phyloP scores from a whole-genome alignment of 805 yeast species.

The Wickerhamiella nectarea region DNA sequence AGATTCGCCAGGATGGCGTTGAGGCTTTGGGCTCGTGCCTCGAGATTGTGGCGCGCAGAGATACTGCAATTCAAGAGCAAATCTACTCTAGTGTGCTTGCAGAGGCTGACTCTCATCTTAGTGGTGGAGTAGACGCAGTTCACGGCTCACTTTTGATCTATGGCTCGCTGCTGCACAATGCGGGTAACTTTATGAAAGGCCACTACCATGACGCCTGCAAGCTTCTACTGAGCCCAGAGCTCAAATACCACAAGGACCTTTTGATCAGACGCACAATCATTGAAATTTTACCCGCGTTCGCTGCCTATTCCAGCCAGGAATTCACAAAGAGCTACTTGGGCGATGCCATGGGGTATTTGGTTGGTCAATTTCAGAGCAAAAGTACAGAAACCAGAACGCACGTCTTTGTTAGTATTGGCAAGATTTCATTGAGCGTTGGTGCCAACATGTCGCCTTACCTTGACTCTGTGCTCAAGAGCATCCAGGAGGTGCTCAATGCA shows the following conservation, averaged over 20 bases:
- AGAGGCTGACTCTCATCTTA: conserved; percentile 37
- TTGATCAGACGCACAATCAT: conserved; percentile 77
- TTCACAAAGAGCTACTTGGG: conserved; percentile 76
- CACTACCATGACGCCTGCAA: conserved; percentile 69
- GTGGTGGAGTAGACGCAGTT: conserved; percentile 53
- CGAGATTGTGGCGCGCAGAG: conserved; percentile 67
- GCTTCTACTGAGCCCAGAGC: conserved; percentile 38
- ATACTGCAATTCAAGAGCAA: conserved; percentile 48
- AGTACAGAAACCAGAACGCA: conserved; percentile 63
- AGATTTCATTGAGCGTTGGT: conserved; percentile 62
- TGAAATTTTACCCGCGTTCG: conserved; percentile 66
- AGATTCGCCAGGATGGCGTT: conserved; percentile 75
- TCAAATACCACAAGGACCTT: conserved; percentile 63
- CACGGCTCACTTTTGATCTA: conserved; percentile 80
- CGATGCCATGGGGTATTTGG: conserved; percentile 59
- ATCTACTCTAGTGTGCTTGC: conserved; percentile 65
- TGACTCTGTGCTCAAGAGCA: conserved; percentile 72
- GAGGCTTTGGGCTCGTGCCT: conserved; percentile 64
- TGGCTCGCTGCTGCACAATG: conserved; percentile 58
- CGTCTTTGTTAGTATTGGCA: conserved; percentile 70
- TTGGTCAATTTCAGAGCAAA: conserved; percentile 51
- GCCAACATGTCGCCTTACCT: conserved; percentile 76
- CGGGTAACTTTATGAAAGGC: conserved; percentile 57
- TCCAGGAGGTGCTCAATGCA: conserved; percentile 58
- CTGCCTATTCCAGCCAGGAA: conserved; percentile 56